phyloP scores from a whole-genome alignment of 2,329 filamentous ascomycete species.

The Basipetospora chlamydospora region DNA sequence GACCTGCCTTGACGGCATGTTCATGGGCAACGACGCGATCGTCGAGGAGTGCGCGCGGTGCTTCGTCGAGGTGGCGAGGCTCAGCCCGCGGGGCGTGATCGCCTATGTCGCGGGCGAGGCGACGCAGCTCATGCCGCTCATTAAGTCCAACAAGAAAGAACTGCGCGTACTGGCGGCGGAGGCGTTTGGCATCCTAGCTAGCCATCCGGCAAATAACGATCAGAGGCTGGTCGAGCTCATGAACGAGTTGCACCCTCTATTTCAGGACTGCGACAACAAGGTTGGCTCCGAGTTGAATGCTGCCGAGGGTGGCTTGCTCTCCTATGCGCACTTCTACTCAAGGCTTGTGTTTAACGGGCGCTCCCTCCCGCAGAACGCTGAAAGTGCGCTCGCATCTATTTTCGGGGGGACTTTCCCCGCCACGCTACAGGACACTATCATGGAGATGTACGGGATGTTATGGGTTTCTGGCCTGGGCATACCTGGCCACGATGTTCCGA shows the following conservation, averaged over 20 bases:
- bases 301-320: conserved; percentile 31
- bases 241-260: conserved; percentile 25
- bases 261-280: conserved; percentile 25
- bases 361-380: conserved; percentile 13
- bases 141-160: conserved; percentile 58
- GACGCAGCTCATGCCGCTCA: conserved; percentile 38
- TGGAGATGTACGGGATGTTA: conserved; percentile 31
- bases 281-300: conserved; percentile 28
- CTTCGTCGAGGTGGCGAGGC: conserved; percentile 38
- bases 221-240: conserved; percentile 14
- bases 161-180: conserved; percentile 53
- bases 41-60: conserved; percentile 33
- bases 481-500: conserved; percentile 13
- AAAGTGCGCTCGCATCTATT: conserved; percentile 19
- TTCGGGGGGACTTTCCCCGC: conserved; percentile 14
- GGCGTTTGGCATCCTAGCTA: conserved; percentile 61
- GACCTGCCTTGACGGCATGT: conserved; percentile 43
- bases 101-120: conserved; percentile 32
- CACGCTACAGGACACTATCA: conserved; percentile 27
- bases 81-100: conserved; percentile 35
- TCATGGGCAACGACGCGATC: conserved; percentile 24
- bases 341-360: conserved; percentile 28
- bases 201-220: conserved; percentile 38
- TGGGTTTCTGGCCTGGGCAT: conserved; percentile 29
- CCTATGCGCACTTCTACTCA: conserved; percentile 28